These are phyloP conservation scores for Pleurotus ostreatus DNA, from an alignment of 768 basidiomycete species.

Conservation along the genomic window DNA sequence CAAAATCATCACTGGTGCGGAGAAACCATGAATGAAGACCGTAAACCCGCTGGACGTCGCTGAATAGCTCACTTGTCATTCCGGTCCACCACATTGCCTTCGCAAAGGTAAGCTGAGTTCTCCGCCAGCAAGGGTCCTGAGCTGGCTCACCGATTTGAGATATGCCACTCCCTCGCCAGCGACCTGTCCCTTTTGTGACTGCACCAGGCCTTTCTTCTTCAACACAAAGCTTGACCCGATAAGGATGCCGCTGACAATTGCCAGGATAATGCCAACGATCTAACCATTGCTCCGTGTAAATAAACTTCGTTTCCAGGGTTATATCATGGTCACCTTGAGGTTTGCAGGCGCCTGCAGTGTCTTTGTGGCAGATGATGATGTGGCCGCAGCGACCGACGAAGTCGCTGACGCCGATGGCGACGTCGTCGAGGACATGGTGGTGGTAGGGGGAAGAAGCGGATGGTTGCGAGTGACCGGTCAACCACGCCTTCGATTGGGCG, in stretches of 20 bases:
- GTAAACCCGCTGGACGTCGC: too few relatives aligned
- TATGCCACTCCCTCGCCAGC: constrained; percentile 90
- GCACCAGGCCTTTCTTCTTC: constrained; percentile 92
- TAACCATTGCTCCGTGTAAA: constrained; percentile 16
- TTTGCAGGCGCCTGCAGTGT: constrained; percentile 37
- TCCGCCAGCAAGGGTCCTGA: too few relatives aligned
- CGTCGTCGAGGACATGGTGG: constrained; percentile 24
- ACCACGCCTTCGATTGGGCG: too few relatives aligned
- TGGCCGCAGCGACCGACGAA: constrained; percentile 30
- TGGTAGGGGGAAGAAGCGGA: constrained; percentile 8
- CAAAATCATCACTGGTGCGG: constrained; percentile 75
- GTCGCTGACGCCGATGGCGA: constrained; percentile 30
- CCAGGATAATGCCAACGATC: constrained; percentile 77
- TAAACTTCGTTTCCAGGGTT: not conserved
- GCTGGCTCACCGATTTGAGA: constrained; percentile 77
- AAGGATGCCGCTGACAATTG: constrained; percentile 74
- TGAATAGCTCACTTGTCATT: constrained; percentile 66
- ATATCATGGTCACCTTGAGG: constrained; percentile 41
- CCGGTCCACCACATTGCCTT: constrained; percentile 92
- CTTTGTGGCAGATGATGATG: constrained; percentile 31
- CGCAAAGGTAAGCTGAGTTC: not conserved
- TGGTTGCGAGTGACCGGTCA: too few relatives aligned
- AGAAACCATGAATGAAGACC: too few relatives aligned
- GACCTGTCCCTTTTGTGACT: constrained; percentile 74
- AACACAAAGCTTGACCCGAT: constrained; percentile 94